phyloP scores from a whole-genome alignment of 1,284 basidiomycete species.

The Boletus mariae region DNA sequence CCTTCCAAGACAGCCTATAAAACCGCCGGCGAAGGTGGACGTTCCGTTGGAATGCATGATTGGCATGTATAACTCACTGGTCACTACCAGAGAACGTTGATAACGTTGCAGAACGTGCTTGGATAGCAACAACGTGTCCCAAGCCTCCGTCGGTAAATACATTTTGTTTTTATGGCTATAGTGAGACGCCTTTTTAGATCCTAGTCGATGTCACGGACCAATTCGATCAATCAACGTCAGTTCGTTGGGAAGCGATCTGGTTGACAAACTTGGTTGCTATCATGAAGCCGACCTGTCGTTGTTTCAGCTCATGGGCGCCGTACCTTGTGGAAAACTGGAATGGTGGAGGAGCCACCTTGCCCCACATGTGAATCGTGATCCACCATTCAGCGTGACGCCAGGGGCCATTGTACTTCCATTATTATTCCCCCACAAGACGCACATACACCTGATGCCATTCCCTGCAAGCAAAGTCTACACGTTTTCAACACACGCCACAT shows the following conservation, averaged over 20 bases:
- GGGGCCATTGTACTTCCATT: slow-evolving; percentile 17
- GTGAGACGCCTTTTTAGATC: background rate
- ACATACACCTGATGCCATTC: slow-evolving; percentile 10
- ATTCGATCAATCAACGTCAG: background rate
- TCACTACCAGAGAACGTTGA: background rate
- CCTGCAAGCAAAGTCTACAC: slow-evolving; percentile 18
- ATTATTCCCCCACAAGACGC: slow-evolving; percentile 13
- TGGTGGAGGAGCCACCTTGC: background rate
- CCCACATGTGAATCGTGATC: slow-evolving; percentile 4
- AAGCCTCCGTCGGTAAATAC: background rate
- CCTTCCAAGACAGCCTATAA: background rate
- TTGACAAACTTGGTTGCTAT: background rate
- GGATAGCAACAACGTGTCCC: slow-evolving; percentile 17
- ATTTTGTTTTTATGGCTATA: background rate
- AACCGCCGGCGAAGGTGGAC: slow-evolving; percentile 1
- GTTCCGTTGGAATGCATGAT: background rate
- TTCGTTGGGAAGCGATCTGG: background rate
- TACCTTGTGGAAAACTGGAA: background rate
- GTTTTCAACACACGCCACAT: slow-evolving; percentile 18
- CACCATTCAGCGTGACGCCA: slow-evolving; percentile 1
- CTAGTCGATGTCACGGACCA: background rate
- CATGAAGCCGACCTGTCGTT: background rate
- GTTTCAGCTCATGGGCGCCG: slow-evolving; percentile 2
- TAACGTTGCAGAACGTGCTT: slow-evolving; percentile 1
- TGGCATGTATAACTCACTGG: background rate